A percentile compares a stretch with the other conserved stretches of the same genome.
Conservation (phyloP, 2,329 filamentous ascomycete species). For the Talaromyces sp. region DNA sequence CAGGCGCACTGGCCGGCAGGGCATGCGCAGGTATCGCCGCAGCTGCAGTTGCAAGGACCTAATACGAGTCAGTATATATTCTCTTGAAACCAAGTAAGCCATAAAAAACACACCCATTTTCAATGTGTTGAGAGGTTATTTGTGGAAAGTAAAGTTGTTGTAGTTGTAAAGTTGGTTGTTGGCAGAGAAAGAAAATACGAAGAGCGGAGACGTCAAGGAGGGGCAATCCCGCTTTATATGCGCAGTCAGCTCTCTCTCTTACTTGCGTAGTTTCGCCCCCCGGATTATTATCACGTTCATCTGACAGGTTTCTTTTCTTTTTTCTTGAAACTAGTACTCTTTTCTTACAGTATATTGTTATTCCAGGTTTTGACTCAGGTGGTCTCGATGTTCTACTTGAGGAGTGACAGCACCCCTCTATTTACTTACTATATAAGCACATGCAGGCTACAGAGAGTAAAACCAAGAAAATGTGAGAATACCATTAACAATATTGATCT, state of each 20-base stretch:
- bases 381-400: no score
- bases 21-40: slow-evolving; percentile 36
- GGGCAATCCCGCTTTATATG: not conserved
- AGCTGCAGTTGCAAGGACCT: slow-evolving; percentile 34
- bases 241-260: not conserved
- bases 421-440: no score
- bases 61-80: not conserved
- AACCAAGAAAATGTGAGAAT: no score
- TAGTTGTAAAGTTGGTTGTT: not conserved
- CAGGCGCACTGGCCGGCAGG: slow-evolving; percentile 24
- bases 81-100: not conserved
- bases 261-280: no score
- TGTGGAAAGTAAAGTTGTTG: not conserved
- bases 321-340: not conserved
- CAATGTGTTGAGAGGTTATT: slow-evolving; percentile 2
- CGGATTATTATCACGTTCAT: not conserved
- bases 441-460: no score
- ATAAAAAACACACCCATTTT: slow-evolving; percentile 20
- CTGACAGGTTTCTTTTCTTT: no score
- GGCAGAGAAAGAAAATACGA: not conserved
- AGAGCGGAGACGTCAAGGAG: not conserved
- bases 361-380: no score
- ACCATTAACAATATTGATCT: not conserved
- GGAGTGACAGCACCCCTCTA: no score
- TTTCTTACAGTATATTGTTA: no score